These are phyloP conservation scores for Rhizophagus prolifer DNA, from an alignment of 192 early-diverging fungal genomes.

Conservation along the genomic window DNA sequence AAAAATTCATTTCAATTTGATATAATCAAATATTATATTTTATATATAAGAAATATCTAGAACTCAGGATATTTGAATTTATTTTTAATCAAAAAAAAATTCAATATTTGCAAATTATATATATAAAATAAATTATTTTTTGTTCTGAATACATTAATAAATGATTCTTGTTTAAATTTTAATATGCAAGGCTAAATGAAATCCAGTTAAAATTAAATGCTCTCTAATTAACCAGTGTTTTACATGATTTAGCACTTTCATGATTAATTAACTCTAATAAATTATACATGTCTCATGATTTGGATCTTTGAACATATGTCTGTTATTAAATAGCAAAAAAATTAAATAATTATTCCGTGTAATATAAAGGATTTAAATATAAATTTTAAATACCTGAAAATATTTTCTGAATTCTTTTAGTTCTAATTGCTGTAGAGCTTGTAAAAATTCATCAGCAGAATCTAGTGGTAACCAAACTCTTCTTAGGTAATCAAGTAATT, in stretches of 20 bases:
- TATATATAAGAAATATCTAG: too few species aligned
- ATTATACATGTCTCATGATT: neutral
- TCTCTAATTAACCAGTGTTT: neutral
- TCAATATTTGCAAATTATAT: too few species aligned
- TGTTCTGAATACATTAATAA: too few species aligned
- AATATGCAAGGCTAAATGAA: too few species aligned
- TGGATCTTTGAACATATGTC: slow-evolving; percentile 10
- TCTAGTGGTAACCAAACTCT: slow-evolving; percentile 59
- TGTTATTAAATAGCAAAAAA: neutral
- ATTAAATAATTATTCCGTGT: neutral
- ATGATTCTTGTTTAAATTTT: too few species aligned
- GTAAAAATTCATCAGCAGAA: slow-evolving; percentile 68
- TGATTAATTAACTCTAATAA: neutral
- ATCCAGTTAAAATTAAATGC: too few species aligned
- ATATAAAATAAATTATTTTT: too few species aligned
- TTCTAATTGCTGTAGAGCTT: slow-evolving; percentile 69
- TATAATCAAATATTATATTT: too few species aligned
- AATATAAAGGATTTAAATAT: neutral
- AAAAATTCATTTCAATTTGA: too few species aligned
- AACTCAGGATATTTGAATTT: too few species aligned
- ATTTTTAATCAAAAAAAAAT: too few species aligned
- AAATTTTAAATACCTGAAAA: slow-evolving; percentile 51
- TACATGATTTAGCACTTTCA: neutral
- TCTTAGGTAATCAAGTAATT: slow-evolving; percentile 62
- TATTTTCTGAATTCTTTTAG: slow-evolving; percentile 71